Conservation (phyloP, 192 early-diverging fungal species). For the Entomortierella parvispora region DNA sequence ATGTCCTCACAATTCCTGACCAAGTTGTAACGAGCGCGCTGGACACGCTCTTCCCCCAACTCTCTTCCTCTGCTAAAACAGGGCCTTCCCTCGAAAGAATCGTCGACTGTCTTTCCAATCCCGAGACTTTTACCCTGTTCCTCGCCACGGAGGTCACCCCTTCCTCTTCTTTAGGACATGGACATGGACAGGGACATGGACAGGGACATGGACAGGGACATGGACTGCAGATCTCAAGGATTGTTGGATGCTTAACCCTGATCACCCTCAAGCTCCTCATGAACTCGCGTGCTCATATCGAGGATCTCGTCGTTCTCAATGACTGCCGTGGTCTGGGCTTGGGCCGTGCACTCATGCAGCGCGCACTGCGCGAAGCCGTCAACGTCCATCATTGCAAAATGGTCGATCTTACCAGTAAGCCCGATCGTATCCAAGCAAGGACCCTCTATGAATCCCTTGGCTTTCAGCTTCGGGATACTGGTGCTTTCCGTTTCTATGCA, state of each 20-base stretch:
- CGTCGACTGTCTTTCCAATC: constrained; percentile 18
- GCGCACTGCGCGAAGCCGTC: constrained; percentile 41
- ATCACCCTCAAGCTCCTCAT: constrained; percentile 44
- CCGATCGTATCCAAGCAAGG: constrained; percentile 57
- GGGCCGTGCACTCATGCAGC: constrained; percentile 40
- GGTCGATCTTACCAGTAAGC: constrained; percentile 61
- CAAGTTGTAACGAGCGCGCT: constrained; percentile 1
- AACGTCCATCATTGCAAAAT: constrained; percentile 15
- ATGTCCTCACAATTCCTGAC: background rate
- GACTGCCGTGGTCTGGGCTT: constrained; percentile 50
- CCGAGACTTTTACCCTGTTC: constrained; percentile 27
- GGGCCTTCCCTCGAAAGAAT: constrained; percentile 19
- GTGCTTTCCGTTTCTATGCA: constrained; percentile 51
- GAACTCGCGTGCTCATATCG: constrained; percentile 59
- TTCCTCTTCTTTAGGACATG: background rate
- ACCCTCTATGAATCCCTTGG: constrained; percentile 57
- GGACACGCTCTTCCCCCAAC: constrained; percentile 30
- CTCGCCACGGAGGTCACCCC: constrained; percentile 22
- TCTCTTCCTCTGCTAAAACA: constrained; percentile 6
- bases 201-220: too few relatives aligned
- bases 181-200: background rate
- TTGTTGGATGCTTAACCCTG: constrained; percentile 55
- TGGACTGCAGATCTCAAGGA: constrained; percentile 5
- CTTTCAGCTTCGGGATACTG: constrained; percentile 55
- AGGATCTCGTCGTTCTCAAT: constrained; percentile 55